These are phyloP conservation scores for Adansonia madagascariensis DNA, from an alignment of 441 rosid genomes.

Conservation along the genomic window DNA sequence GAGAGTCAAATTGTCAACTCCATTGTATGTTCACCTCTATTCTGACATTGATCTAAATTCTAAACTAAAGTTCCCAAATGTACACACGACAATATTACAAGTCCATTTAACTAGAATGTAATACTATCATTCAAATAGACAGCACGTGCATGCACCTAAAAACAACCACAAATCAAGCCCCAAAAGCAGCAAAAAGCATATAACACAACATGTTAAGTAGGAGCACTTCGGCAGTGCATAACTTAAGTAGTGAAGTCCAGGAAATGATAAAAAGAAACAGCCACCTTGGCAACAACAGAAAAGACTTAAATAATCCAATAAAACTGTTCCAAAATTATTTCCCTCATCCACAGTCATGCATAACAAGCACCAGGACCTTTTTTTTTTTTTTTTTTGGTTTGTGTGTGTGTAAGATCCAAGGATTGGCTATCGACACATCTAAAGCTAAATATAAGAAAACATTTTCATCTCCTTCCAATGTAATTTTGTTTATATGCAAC, in stretches of 20 bases:
- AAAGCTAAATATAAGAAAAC: not conserved
- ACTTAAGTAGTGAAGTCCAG: not conserved
- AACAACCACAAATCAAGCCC: not conserved
- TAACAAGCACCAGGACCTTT: no score
- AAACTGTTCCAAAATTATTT: not conserved
- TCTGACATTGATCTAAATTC: not conserved
- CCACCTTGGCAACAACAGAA: not conserved
- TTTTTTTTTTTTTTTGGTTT: not conserved
- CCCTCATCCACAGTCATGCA: not conserved
- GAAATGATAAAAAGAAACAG: not conserved
- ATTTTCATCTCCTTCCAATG: conserved; percentile 1
- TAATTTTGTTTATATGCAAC: conserved; percentile 15
- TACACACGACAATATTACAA: not conserved
- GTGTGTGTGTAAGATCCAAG: not conserved
- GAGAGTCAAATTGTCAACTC: not conserved
- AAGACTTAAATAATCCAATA: not conserved
- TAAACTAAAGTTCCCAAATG: conserved; percentile 10
- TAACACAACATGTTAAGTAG: conserved; percentile 8
- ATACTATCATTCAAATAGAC: not conserved
- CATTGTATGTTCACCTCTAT: conserved; percentile 3
- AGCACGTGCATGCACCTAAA: not conserved
- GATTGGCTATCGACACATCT: not conserved
- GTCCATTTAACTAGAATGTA: conserved; percentile 1
- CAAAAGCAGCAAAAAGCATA: conserved; percentile 10
- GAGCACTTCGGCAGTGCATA: not conserved